phyloP scores from a whole-genome alignment of 192 early-diverging fungal species.

The Thamnidium elegans region DNA sequence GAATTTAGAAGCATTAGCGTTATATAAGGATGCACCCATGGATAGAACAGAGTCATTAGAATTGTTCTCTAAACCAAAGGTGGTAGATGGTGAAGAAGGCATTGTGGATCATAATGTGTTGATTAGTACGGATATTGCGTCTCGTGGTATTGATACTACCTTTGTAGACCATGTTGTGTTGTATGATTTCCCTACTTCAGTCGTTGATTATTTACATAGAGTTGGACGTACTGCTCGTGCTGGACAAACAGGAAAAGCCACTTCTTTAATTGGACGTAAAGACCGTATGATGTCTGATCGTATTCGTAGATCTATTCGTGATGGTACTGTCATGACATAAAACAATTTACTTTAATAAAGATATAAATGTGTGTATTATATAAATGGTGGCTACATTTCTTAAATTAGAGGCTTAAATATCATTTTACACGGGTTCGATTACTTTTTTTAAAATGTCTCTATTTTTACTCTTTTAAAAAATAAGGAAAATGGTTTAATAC shows the following conservation, averaged over 20 bases:
- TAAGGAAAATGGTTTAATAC: too few relatives aligned
- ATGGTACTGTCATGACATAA: conserved; percentile 52
- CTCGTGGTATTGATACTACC: conserved; percentile 86
- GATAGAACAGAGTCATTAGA: conserved; percentile 41
- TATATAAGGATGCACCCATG: conserved; percentile 36
- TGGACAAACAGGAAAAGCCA: conserved; percentile 75
- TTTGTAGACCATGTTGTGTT: conserved; percentile 85
- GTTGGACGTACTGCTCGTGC: conserved; percentile 87
- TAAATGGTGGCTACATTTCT: too few relatives aligned
- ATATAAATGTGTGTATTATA: neutral
- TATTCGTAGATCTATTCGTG: conserved; percentile 56
- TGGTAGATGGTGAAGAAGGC: conserved; percentile 2
- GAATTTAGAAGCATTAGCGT: conserved; percentile 25
- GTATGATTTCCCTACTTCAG: conserved; percentile 88
- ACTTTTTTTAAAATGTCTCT: too few relatives aligned
- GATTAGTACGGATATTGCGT: conserved; percentile 89
- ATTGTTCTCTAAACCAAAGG: conserved; percentile 33
- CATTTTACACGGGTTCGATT: too few relatives aligned
- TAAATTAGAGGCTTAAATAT: too few relatives aligned
- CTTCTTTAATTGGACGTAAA: conserved; percentile 73
- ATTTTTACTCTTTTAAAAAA: too few relatives aligned
- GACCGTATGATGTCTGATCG: conserved; percentile 66
- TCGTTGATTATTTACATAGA: conserved; percentile 91
- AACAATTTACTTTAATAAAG: neutral
- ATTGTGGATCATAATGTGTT: conserved; percentile 51